Evolutionary conservation across 352 stramenopile genomes (phyloP), one percentile per base, ranked within the genome.

Genomic region (Thalassiosira hispida): DNA sequence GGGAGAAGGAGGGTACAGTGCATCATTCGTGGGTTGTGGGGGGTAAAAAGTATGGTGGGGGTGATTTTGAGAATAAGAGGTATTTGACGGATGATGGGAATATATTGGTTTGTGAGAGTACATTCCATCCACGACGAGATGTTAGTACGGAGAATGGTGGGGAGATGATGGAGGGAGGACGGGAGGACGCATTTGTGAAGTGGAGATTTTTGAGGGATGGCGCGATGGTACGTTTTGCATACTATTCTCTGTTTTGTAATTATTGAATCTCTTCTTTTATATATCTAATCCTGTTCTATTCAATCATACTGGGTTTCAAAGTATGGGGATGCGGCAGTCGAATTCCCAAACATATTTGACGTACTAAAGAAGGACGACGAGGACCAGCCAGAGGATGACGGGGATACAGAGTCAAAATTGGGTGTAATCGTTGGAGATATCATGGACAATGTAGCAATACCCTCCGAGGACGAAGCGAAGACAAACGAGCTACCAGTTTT

Each of bases 11-110:
- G n/a, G 86, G 86, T 7, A 78, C 31, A 5, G 76, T 90, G 1
- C 88, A 94, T 75, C 67, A 79, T 40, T 91, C 84, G 16, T 92
- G 82, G 82, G 74, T 94, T 40, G 73, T 85, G 22, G 88, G 88
- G 42, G 84, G 87, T 11, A 81, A 80, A 40, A 92, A 91, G 66
- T 92, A 94, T 61, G 83, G 84, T 47, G 79, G 79, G 25, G 87
- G 87, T 5, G 77, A 85, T 35, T 94, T 94, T 84, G 81, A 92
- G 73, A 91, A 86, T 73, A 79, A 63, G 66, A 67, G 88, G 27
- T 94, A 89, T 76, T 55, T 92, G 16, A 81, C 79, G 0, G 79
- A 83, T 22, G 65, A 73, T 57, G 77, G 82, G 6, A 83, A 86
- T 47, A 83, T 85, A 29, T 69, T 91, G 14, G 79, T 91, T 12